phyloP scores from a whole-genome alignment of 805 yeast genomes.

The Henningerozyma blattae region DNA sequence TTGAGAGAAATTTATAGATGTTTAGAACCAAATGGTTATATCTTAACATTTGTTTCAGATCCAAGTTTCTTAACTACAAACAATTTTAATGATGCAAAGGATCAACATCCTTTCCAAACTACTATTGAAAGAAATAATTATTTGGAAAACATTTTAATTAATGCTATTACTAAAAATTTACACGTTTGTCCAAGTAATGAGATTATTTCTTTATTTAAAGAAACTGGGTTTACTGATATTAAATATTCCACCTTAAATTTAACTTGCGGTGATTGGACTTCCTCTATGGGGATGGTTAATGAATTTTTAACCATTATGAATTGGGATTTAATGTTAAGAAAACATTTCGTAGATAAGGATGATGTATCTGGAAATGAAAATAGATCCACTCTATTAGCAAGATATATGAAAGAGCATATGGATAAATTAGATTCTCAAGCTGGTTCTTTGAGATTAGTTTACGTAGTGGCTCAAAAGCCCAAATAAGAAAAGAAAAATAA shows the following conservation, averaged over 20 bases:
- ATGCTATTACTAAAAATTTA: slow-evolving; percentile 18
- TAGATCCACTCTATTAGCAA: slow-evolving; percentile 10
- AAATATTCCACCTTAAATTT: slow-evolving; percentile 18
- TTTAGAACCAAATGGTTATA: slow-evolving; percentile 20
- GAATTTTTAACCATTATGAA: slow-evolving; percentile 13
- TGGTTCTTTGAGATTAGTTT: slow-evolving; percentile 16
- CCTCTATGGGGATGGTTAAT: slow-evolving; percentile 19
- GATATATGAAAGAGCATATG: slow-evolving; percentile 19
- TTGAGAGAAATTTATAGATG: slow-evolving; percentile 18
- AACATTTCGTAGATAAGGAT: neutral
- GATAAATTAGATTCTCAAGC: slow-evolving; percentile 16
- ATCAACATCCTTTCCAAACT: slow-evolving; percentile 6
- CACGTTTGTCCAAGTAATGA: slow-evolving; percentile 19
- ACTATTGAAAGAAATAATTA: slow-evolving; percentile 14
- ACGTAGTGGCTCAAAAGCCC: slow-evolving; percentile 21
- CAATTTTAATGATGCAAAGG: neutral
- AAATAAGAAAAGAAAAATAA: too few species aligned
- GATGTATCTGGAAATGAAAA: neutral
- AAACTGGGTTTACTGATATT: slow-evolving; percentile 19
- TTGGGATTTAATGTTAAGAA: slow-evolving; percentile 13
- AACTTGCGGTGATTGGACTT: slow-evolving; percentile 18
- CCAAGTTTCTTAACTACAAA: slow-evolving; percentile 10
- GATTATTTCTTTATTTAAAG: slow-evolving; percentile 13
- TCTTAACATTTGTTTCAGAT: slow-evolving; percentile 14
- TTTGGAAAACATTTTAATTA: slow-evolving; percentile 14